Base-by-base conservation (phyloP, 495 filamentous ascomycete genomes). In the Patellaria atrata region DNA sequence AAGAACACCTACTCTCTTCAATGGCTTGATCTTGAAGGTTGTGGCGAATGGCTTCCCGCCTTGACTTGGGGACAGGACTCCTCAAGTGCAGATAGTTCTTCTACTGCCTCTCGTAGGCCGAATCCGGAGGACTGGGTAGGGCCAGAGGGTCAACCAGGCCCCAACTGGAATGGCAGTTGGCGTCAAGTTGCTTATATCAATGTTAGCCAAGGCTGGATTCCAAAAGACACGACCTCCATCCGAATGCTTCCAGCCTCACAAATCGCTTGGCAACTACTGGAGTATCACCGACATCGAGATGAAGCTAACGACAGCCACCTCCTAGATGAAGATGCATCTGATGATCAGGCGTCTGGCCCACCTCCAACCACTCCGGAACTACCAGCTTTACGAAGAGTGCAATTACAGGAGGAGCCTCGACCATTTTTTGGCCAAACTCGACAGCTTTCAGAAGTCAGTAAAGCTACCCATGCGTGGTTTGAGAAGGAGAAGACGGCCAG, bases 21-120 rank as follows among this genome's bases (percentile, higher is more conserved):
- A 51, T 85, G 75, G 57, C 65, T 94, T 0, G 82, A 89, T 49
- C 57, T 94, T 10, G 79, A 79, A 38, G 83, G 82, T 11, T 93
- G 84, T 52, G 56, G 54, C 0, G 62, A 66, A 11, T 94, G 85
- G 85, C 50, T 70, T 20, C 53, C 57, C 3, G 79, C 79, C 1
- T 53, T 92, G n/a, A 55, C 45, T 9, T 69, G 62, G 56, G 52
- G 16, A 12, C 13, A 15, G 6, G 18, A 34, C 11, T 12, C 31
- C 6, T 8, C 18, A 10, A 9, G 6, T 15, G 11, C 28, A 23
- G 13, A 9, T 6, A 10, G 15, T 22, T n/a, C 35, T 37, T 10
- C 15, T 23, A 14, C 5, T 12, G 3, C 19, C 22, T 15, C 18
- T 15, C 16, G 17, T 10, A 9, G 20, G 17, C 20, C 3, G 13